phyloP scores from a whole-genome alignment of 2,329 filamentous ascomycete genomes.

The Orbilia blumenaviensis region DNA sequence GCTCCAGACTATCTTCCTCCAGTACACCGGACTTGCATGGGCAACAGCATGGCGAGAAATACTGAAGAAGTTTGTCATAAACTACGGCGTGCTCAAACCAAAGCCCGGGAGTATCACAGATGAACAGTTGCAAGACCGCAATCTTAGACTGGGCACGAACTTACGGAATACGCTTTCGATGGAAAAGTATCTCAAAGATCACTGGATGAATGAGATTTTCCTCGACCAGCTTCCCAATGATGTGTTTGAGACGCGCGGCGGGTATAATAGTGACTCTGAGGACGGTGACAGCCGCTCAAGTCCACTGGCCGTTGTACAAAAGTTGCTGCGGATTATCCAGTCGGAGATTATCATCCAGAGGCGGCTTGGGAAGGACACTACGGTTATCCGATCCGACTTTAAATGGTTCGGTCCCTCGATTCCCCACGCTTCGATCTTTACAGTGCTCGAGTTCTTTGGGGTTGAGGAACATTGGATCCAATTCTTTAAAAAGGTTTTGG shows the following conservation, averaged over 20 bases:
- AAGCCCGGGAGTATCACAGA: background rate
- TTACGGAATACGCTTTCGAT: conserved; percentile 59
- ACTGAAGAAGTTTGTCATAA: conserved; percentile 60
- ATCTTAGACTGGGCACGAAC: conserved; percentile 62
- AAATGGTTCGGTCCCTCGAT: conserved; percentile 69
- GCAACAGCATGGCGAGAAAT: conserved; percentile 63
- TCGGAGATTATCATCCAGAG: conserved; percentile 62
- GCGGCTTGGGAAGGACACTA: conserved; percentile 59
- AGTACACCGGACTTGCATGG: conserved; percentile 67
- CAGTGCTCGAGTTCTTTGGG: conserved; percentile 69
- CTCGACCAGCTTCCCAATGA: conserved; percentile 67
- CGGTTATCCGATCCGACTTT: conserved; percentile 69
- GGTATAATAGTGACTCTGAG: conserved; percentile 61
- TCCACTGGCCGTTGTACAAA: conserved; percentile 66
- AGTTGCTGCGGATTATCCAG: conserved; percentile 68
- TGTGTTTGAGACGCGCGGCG: conserved; percentile 61
- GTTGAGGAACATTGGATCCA: conserved; percentile 67
- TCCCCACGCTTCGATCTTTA: conserved; percentile 69
- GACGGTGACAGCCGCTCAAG: conserved; percentile 60
- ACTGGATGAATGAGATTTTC: conserved; percentile 61
- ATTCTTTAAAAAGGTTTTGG: conserved; percentile 71
- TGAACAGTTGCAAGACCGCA: conserved; percentile 11
- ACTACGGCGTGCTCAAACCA: background rate
- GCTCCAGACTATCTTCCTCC: conserved; percentile 67
- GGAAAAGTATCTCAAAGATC: conserved; percentile 63